Evolutionary conservation across 2,329 filamentous ascomycete genomes (phyloP).

Genomic region (Cordyceps cateniannulata): DNA sequence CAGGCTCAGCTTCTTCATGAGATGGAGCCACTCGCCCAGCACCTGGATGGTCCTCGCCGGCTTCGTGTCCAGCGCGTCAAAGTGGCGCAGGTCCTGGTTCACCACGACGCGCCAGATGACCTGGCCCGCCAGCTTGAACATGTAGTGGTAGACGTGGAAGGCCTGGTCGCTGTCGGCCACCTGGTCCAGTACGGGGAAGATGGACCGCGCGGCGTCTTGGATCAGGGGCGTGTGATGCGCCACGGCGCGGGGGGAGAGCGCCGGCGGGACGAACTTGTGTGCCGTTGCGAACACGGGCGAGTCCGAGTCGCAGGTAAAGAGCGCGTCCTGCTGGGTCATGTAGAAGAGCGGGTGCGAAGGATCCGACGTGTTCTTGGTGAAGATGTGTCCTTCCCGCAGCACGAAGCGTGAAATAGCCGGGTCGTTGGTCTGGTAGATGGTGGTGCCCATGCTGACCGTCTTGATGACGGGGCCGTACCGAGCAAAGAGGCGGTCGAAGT

Average conservation of each 20-base stretch:
- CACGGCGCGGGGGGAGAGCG: constrained; percentile 47
- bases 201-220: constrained; percentile 40
- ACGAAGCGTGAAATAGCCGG: constrained; percentile 34
- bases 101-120: constrained; percentile 32
- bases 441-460: constrained; percentile 40
- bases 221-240: constrained; percentile 49
- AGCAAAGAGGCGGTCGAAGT: constrained; percentile 41
- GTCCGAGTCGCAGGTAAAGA: constrained; percentile 39
- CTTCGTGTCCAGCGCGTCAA: constrained; percentile 31
- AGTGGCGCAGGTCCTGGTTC: constrained; percentile 33
- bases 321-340: constrained; percentile 29
- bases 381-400: constrained; percentile 36
- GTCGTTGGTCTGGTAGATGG: constrained; percentile 38
- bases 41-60: constrained; percentile 39
- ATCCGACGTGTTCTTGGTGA: constrained; percentile 42
- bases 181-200: constrained; percentile 37
- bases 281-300: constrained; percentile 36
- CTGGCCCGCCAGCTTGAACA: constrained; percentile 35
- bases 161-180: constrained; percentile 36
- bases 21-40: constrained; percentile 39
- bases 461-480: constrained; percentile 40
- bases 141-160: constrained; percentile 37
- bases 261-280: constrained; percentile 52
- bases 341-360: constrained; percentile 34
- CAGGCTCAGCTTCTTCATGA: constrained; percentile 49